phyloP scores from a whole-genome alignment of 495 filamentous ascomycete species.

The Echria macrotheca region DNA sequence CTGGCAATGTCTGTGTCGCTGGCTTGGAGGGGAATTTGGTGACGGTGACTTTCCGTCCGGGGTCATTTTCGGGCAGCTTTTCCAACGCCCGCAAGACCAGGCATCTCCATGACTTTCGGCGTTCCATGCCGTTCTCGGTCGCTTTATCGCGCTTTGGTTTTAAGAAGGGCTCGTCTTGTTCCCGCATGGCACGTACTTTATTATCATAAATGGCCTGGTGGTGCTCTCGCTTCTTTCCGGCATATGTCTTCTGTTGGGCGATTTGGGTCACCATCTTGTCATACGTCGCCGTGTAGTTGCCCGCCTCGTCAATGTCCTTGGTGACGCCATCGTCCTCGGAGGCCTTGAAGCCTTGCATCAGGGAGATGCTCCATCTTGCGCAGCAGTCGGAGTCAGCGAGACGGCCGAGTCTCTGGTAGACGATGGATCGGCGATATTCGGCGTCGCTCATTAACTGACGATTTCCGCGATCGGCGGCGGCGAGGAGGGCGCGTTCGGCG shows the following conservation, averaged over 20 bases:
- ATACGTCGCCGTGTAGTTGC: slow-evolving; percentile 33
- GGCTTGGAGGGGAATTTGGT: slow-evolving; percentile 59
- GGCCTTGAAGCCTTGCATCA: slow-evolving; percentile 40
- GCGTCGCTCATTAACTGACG: slow-evolving; percentile 73
- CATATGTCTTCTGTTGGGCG: too few species aligned
- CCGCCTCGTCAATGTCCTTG: slow-evolving; percentile 33
- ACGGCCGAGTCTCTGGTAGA: slow-evolving; percentile 62
- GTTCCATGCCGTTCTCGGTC: too few species aligned
- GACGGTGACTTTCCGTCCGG: slow-evolving; percentile 51
- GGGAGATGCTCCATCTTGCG: slow-evolving; percentile 59
- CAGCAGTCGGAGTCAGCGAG: slow-evolving; percentile 74
- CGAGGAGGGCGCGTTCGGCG: slow-evolving; percentile 68
- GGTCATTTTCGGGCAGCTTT: slow-evolving; percentile 57
- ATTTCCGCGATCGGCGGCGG: slow-evolving; percentile 65
- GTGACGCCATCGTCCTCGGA: slow-evolving; percentile 36
- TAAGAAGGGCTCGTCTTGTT: slow-evolving; percentile 37
- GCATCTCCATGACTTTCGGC: slow-evolving; percentile 35
- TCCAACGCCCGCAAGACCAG: slow-evolving; percentile 50
- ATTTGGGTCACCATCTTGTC: too few species aligned
- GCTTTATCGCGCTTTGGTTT: too few species aligned
- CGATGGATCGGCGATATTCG: slow-evolving; percentile 74
- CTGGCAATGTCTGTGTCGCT: slow-evolving; percentile 15
- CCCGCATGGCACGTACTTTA: too few species aligned
- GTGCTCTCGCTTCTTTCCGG: too few species aligned
- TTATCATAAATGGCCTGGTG: slow-evolving; percentile 23